A percentile compares a stretch with the other conserved stretches of the same genome.
Evolutionary conservation across 345 rosid species (phyloP).

Genomic region (Turritis glabra): DNA sequence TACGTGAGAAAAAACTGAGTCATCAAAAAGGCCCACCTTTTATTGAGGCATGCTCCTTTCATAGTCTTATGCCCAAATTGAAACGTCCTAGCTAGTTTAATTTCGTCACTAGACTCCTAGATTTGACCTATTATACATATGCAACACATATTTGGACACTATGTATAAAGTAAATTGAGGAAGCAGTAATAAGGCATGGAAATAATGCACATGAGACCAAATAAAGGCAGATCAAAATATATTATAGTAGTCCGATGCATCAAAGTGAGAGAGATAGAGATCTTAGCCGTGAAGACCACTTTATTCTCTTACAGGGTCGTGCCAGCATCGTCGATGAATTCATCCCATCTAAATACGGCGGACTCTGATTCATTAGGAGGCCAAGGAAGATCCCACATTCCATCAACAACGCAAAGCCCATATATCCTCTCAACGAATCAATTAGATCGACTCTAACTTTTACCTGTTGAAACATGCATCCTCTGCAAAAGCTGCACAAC

Average conservation of each 20-base stretch:
- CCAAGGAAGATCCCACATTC: neutral
- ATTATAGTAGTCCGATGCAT: neutral
- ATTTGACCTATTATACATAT: too few species aligned
- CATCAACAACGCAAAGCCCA: neutral
- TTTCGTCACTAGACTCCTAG: too few species aligned
- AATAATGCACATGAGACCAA: neutral
- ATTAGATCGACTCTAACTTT: neutral
- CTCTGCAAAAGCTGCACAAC: slow-evolving; percentile 2
- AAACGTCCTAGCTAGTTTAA: too few species aligned
- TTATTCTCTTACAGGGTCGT: neutral
- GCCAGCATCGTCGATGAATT: neutral
- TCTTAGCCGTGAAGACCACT: neutral
- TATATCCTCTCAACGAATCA: neutral
- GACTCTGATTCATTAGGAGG: too few species aligned
- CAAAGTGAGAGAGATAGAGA: neutral
- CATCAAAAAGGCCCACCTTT: too few species aligned
- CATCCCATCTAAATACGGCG: too few species aligned
- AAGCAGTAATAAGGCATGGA: too few species aligned
- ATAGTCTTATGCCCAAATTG: too few species aligned
- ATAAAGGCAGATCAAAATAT: neutral
- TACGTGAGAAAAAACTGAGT: too few species aligned
- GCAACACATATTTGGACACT: neutral
- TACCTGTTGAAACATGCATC: neutral
- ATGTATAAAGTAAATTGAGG: too few species aligned
- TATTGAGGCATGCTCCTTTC: too few species aligned